These are phyloP conservation scores for Auriscalpium microsporum DNA, from an alignment of 768 basidiomycete genomes.

Conservation along the genomic window DNA sequence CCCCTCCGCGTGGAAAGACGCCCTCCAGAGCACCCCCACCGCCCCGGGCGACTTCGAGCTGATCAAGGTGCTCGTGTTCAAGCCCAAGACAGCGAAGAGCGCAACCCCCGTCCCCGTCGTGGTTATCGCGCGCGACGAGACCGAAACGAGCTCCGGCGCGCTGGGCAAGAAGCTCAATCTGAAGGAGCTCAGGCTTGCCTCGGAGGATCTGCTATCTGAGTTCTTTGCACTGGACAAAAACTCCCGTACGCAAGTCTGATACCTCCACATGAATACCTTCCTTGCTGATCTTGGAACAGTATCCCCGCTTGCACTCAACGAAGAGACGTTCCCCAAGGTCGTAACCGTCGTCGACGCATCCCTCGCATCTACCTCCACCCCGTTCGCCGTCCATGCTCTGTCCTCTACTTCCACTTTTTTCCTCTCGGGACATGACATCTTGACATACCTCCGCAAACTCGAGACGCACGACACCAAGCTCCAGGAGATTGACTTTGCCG, in stretches of 20 bases:
- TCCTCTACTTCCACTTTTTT: slow-evolving; percentile 69
- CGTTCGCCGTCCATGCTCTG: slow-evolving; percentile 70
- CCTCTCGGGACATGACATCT: slow-evolving; percentile 69
- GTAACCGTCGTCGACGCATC: slow-evolving; percentile 71
- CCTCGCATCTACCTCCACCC: slow-evolving; percentile 57
- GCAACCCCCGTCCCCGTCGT: slow-evolving; percentile 79
- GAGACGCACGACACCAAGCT: slow-evolving; percentile 59
- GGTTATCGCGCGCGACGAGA: slow-evolving; percentile 76
- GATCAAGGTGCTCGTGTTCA: slow-evolving; percentile 88
- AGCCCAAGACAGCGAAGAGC: slow-evolving; percentile 91
- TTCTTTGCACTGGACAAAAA: slow-evolving; percentile 83
- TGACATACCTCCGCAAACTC: slow-evolving; percentile 60
- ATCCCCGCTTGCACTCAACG: slow-evolving; percentile 68
- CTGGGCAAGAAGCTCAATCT: slow-evolving; percentile 74
- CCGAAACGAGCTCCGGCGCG: slow-evolving; percentile 71
- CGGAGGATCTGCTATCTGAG: slow-evolving; percentile 77
- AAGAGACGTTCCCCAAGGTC: slow-evolving; percentile 58
- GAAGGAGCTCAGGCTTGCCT: slow-evolving; percentile 83
- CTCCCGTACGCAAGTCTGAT: slow-evolving; percentile 47
- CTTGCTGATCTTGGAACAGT: slow-evolving; percentile 37
- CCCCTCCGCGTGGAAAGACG: slow-evolving; percentile 70
- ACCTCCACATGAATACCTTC: neutral
- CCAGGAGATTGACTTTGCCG: slow-evolving; percentile 65
- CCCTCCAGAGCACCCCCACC: slow-evolving; percentile 44
- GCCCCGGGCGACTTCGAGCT: slow-evolving; percentile 58